phyloP scores from a whole-genome alignment of 306 rosid genomes.

The Parietaria judaica region DNA sequence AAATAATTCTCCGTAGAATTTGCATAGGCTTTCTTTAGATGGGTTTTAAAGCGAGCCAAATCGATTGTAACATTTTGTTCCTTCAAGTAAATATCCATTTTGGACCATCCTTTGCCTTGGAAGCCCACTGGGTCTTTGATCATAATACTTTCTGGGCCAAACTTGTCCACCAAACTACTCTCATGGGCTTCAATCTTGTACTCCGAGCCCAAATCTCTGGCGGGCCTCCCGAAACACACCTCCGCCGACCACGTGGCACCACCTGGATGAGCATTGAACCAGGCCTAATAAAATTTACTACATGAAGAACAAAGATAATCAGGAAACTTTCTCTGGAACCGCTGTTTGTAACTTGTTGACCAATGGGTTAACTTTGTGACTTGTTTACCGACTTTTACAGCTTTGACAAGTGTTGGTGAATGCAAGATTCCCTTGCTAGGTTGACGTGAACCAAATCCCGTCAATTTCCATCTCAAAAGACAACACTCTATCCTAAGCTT shows the following conservation, averaged over 20 bases:
- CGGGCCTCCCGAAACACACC: slow-evolving; percentile 19
- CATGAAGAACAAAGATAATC: no score
- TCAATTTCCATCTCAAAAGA: no score
- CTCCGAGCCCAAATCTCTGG: slow-evolving; percentile 20
- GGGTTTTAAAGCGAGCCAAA: slow-evolving; percentile 21
- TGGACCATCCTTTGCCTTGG: slow-evolving; percentile 10
- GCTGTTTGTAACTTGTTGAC: no score
- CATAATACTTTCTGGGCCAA: slow-evolving; percentile 16
- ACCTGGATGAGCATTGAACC: slow-evolving; percentile 33
- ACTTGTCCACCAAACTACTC: slow-evolving; percentile 28
- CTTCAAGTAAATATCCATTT: slow-evolving; percentile 31
- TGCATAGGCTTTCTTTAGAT: slow-evolving; percentile 18
- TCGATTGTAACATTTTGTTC: slow-evolving; percentile 34
- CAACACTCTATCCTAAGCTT: no score
- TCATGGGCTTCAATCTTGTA: slow-evolving; percentile 25
- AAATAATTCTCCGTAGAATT: slow-evolving; percentile 5
- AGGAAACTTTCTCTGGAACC: no score
- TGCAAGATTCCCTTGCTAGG: no score
- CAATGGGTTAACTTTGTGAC: no score
- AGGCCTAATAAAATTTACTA: no score
- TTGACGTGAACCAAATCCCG: no score
- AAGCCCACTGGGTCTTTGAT: slow-evolving; percentile 19
- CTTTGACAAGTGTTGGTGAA: no score
- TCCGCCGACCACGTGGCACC: slow-evolving; percentile 41
- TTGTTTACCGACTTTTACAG: no score